These are phyloP conservation scores for Sporobolomyces phaffii DNA, from an alignment of 768 basidiomycete species.

Conservation along the genomic window DNA sequence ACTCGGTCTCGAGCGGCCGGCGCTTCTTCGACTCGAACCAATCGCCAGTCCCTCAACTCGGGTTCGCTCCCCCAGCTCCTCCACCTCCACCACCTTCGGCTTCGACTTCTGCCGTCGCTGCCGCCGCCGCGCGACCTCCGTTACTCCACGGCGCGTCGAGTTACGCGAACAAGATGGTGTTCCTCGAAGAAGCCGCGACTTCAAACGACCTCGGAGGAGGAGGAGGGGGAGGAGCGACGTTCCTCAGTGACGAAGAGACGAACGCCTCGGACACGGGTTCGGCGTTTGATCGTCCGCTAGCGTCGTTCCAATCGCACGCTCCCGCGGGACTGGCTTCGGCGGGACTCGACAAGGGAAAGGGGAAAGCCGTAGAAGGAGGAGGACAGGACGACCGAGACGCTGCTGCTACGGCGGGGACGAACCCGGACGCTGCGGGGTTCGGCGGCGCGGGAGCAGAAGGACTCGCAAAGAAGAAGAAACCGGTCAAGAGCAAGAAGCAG, in stretches of 20 bases:
- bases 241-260: constrained; percentile 23
- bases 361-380: not conserved
- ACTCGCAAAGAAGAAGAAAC: constrained; percentile 1
- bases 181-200: not conserved
- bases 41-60: not conserved
- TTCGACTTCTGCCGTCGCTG: constrained; percentile 1
- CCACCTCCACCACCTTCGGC: not conserved
- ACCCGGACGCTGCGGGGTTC: not conserved
- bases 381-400: not conserved
- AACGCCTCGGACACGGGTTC: constrained; percentile 2
- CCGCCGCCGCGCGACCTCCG: not conserved
- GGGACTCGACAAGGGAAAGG: not conserved
- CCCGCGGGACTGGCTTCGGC: not conserved
- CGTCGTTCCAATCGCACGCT: not conserved
- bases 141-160: not conserved
- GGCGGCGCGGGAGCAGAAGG: too few species aligned
- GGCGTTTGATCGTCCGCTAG: not conserved
- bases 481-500: not conserved
- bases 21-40: constrained; percentile 27
- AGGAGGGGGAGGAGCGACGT: constrained; percentile 9
- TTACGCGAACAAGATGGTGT: not conserved
- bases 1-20: not conserved
- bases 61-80: not conserved
- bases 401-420: too few species aligned
- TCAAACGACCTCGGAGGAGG: not conserved